Conservation (phyloP, 2,329 filamentous ascomycete genomes). For the Zymoseptoria pseudotritici region DNA sequence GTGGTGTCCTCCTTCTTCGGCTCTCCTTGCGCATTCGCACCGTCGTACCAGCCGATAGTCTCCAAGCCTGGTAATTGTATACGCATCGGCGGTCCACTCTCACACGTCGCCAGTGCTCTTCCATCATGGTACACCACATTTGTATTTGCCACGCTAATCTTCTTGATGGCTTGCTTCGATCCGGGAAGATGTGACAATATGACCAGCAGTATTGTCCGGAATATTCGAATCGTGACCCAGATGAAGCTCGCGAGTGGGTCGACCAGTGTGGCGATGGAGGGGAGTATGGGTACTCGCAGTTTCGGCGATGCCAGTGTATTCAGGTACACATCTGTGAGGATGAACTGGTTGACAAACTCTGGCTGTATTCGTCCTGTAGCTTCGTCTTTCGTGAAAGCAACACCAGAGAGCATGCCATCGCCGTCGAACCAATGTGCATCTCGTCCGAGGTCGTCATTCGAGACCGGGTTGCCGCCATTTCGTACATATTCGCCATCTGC, state of each 20-base stretch:
- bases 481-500: slow-evolving; percentile 63
- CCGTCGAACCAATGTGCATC: slow-evolving; percentile 70
- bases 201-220: slow-evolving; percentile 52
- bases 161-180: slow-evolving; percentile 51
- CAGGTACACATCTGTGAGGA: slow-evolving; percentile 59
- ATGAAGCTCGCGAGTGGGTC: slow-evolving; percentile 50
- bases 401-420: slow-evolving; percentile 66
- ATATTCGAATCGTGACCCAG: slow-evolving; percentile 44
- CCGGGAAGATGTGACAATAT: slow-evolving; percentile 52
- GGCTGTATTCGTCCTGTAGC: slow-evolving; percentile 42
- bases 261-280: slow-evolving; percentile 60
- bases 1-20: slow-evolving; percentile 18
- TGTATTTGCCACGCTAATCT: slow-evolving; percentile 65
- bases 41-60: slow-evolving; percentile 65
- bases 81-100: slow-evolving; percentile 63
- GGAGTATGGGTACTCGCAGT: slow-evolving; percentile 52
- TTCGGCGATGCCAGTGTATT: slow-evolving; percentile 43
- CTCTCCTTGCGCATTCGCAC: slow-evolving; percentile 48
- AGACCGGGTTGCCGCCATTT: slow-evolving; percentile 62
- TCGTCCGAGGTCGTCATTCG: slow-evolving; percentile 52
- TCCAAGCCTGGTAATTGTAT: slow-evolving; percentile 56
- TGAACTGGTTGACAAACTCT: slow-evolving; percentile 62
- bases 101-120: slow-evolving; percentile 60
- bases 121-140: slow-evolving; percentile 60
- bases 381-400: slow-evolving; percentile 47